Percentiles rank a stretch among this genome's conserved stretches.
These are phyloP conservation scores for Microcyclospora tardicrescens DNA, from an alignment of 2,329 filamentous ascomycete genomes.

Conservation along the genomic window DNA sequence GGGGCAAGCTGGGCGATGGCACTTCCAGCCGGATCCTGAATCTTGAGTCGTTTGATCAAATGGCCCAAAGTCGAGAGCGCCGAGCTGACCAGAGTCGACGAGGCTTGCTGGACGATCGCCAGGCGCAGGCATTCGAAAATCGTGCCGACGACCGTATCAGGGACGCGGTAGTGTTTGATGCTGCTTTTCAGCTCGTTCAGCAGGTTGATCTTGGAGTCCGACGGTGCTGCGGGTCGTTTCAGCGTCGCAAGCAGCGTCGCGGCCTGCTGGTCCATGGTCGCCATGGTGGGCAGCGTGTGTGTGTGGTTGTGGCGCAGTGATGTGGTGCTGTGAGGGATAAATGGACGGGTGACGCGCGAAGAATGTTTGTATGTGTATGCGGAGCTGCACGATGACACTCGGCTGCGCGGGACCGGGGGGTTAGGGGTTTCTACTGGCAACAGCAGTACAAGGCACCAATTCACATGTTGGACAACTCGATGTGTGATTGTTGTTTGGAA, in stretches of 20 bases:
- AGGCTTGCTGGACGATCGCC: slow-evolving; percentile 64
- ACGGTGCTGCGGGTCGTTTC: slow-evolving; percentile 50
- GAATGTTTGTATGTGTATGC: no score
- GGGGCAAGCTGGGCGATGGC: slow-evolving; percentile 52
- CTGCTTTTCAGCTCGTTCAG: slow-evolving; percentile 68
- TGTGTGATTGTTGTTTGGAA: no score
- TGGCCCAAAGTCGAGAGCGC: slow-evolving; percentile 83
- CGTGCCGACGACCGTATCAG: slow-evolving; percentile 54
- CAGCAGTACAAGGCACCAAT: no score
- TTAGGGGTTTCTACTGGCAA: no score
- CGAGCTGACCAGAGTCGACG: slow-evolving; percentile 58
- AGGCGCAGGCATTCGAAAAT: slow-evolving; percentile 73
- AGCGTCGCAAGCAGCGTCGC: slow-evolving; percentile 40
- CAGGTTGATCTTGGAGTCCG: slow-evolving; percentile 57
- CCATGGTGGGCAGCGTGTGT: not conserved
- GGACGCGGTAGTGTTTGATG: slow-evolving; percentile 88
- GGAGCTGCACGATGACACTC: no score
- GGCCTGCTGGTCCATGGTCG: slow-evolving; percentile 44
- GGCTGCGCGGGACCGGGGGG: no score
- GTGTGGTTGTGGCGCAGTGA: not conserved
- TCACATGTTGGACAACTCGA: no score
- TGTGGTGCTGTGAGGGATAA: not conserved
- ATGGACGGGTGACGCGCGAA: no score
- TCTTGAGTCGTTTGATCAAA: slow-evolving; percentile 69
- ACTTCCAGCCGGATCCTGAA: slow-evolving; percentile 67